Conservation (phyloP, 768 basidiomycete species). For the Russula foetens region DNA sequence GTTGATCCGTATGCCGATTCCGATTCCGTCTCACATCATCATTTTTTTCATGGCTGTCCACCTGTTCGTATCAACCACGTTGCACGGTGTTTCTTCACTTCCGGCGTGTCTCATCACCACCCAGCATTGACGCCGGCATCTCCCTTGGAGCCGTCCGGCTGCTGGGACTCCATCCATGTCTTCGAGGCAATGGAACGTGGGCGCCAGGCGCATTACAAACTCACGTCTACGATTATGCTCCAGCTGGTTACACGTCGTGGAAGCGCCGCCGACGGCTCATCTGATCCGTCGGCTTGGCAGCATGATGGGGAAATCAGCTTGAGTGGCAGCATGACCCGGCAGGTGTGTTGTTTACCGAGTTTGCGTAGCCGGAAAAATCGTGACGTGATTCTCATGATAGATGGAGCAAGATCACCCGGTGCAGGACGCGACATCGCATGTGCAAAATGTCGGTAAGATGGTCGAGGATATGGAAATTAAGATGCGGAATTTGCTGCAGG, state of each 20-base stretch:
- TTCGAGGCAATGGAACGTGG: slow-evolving; percentile 93
- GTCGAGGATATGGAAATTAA: slow-evolving; percentile 99
- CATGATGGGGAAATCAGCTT: slow-evolving; percentile 71
- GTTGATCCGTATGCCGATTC: background rate
- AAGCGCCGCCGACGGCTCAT: slow-evolving; percentile 20
- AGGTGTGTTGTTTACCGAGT: slow-evolving; percentile 48
- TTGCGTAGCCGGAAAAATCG: background rate
- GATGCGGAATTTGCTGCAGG: slow-evolving; percentile 91
- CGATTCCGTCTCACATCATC: background rate
- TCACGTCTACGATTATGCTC: slow-evolving; percentile 96
- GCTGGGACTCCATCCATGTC: slow-evolving; percentile 98
- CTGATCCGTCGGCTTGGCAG: slow-evolving; percentile 37
- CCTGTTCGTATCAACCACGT: too few relatives aligned
- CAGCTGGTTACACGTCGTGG: slow-evolving; percentile 57
- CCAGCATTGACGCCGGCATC: slow-evolving; percentile 55
- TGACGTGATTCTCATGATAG: slow-evolving; percentile 32
- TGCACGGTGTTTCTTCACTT: background rate
- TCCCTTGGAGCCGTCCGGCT: slow-evolving; percentile 61
- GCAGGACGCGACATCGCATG: slow-evolving; percentile 74
- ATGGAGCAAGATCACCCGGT: slow-evolving; percentile 82
- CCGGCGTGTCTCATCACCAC: background rate
- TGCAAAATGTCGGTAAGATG: slow-evolving; percentile 89
- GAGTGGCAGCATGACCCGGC: slow-evolving; percentile 96
- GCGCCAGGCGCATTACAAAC: slow-evolving; percentile 89
- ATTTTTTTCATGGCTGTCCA: background rate